phyloP scores from a whole-genome alignment of 2,329 filamentous ascomycete species.

The Monosporascus ibericus region DNA sequence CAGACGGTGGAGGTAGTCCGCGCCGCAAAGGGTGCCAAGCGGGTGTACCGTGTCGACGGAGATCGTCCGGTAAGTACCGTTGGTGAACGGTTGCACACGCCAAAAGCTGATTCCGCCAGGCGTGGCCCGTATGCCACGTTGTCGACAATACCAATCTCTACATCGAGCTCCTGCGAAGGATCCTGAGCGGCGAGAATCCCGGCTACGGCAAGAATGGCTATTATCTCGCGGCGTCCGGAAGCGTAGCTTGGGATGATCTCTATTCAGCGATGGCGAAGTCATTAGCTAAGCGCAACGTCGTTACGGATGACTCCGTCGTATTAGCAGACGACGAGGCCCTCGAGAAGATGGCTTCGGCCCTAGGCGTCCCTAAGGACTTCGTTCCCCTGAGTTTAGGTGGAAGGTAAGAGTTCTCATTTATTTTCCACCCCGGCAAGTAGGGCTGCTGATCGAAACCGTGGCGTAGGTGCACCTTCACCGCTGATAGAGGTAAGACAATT shows the following conservation, averaged over 20 bases:
- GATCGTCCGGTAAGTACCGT: slow-evolving; percentile 26
- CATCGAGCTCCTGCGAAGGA: slow-evolving; percentile 36
- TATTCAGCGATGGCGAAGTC: slow-evolving; percentile 38
- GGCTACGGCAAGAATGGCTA: slow-evolving; percentile 39
- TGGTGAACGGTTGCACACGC: background rate
- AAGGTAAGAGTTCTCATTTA: slow-evolving; percentile 24
- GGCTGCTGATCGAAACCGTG: background rate
- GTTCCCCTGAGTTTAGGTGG: slow-evolving; percentile 38
- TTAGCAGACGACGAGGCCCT: slow-evolving; percentile 29
- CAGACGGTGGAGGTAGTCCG: slow-evolving; percentile 43
- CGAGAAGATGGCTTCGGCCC: slow-evolving; percentile 33
- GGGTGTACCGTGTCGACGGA: slow-evolving; percentile 36
- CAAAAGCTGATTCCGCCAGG: slow-evolving; percentile 20
- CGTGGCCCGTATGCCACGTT: slow-evolving; percentile 49
- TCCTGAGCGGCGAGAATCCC: slow-evolving; percentile 31
- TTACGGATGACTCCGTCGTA: slow-evolving; percentile 31
- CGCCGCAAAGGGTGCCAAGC: slow-evolving; percentile 32
- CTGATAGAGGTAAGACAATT: slow-evolving; percentile 32
- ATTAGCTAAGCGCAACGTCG: slow-evolving; percentile 31
- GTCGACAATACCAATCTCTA: slow-evolving; percentile 41
- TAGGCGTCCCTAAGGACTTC: slow-evolving; percentile 27
- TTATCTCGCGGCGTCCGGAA: slow-evolving; percentile 44
- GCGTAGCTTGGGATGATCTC: slow-evolving; percentile 43
- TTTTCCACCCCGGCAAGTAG: background rate
- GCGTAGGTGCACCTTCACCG: slow-evolving; percentile 35